Percentiles rank a stretch among this genome's conserved stretches.
Evolutionary conservation across 2,329 filamentous ascomycete genomes (phyloP).

Genomic region (Ceratocystis colombiana): DNA sequence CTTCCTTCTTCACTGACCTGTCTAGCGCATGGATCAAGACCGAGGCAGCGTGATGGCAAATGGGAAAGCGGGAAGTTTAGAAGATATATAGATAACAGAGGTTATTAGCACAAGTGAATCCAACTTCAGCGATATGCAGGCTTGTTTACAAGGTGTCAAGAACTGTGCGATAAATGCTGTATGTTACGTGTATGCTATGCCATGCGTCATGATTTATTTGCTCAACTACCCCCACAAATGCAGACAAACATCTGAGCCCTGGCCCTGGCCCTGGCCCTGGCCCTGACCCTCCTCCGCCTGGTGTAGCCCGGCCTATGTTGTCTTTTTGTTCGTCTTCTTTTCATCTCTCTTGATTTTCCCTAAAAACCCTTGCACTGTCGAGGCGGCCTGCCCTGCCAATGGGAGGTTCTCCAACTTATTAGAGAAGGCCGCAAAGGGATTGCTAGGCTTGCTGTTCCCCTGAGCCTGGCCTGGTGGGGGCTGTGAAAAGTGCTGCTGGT

Average conservation of each 20-base stretch:
- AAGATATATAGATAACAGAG: not conserved
- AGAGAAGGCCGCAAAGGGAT: constrained; percentile 1
- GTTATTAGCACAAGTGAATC: not conserved
- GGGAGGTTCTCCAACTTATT: constrained; percentile 17
- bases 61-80: not conserved
- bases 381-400: constrained; percentile 31
- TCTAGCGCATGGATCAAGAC: constrained; percentile 33
- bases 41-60: constrained; percentile 7
- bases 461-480: constrained; percentile 25
- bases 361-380: constrained; percentile 40
- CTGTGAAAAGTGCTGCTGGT: constrained; percentile 28
- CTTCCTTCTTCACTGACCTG: constrained; percentile 42
- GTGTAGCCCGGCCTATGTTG: constrained; percentile 34
- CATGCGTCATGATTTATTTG: not conserved
- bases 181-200: too few species aligned
- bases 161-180: not conserved
- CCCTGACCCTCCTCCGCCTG: constrained; percentile 29
- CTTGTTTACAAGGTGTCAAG: not conserved
- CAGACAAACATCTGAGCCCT: not conserved
- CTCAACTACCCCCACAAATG: constrained; percentile 15
- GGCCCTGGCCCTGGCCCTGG: too few species aligned
- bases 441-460: not conserved
- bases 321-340: constrained; percentile 40
- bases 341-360: constrained; percentile 33
- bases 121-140: too few species aligned